phyloP scores from a whole-genome alignment of 2,329 filamentous ascomycete genomes.

The Tolypocladium nubicola region DNA sequence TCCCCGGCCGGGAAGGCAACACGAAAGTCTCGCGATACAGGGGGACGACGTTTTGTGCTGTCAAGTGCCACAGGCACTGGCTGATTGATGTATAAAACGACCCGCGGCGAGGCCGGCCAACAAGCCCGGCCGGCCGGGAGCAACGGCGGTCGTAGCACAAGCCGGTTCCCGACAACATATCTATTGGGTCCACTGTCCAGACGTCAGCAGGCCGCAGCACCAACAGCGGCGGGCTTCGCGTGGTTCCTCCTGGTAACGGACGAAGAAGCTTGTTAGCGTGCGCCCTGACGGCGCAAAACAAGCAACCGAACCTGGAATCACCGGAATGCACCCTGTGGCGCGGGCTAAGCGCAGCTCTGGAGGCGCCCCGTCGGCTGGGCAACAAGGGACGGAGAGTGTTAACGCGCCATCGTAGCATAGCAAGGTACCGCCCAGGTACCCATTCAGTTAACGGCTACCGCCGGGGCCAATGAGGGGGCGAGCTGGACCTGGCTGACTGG shows the following conservation, averaged over 20 bases:
- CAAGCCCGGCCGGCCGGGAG: too few relatives aligned
- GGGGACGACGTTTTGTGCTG: not conserved
- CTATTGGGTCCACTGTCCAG: too few relatives aligned
- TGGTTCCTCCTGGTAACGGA: not conserved
- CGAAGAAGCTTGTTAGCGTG: not conserved
- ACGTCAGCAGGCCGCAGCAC: too few relatives aligned
- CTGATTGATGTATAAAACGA: too few relatives aligned
- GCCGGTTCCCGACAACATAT: too few relatives aligned
- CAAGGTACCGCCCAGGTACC: not conserved
- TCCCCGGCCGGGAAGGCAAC: too few relatives aligned
- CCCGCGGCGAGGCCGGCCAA: too few relatives aligned
- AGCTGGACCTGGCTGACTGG: not conserved
- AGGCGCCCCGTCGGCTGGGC: not conserved
- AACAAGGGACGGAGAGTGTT: not conserved
- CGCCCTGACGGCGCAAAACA: not conserved
- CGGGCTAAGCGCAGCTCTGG: not conserved
- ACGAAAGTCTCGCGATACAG: not conserved
- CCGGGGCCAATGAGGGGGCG: not conserved
- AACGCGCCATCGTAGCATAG: not conserved
- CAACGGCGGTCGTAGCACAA: too few relatives aligned
- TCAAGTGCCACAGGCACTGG: not conserved
- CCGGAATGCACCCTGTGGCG: not conserved
- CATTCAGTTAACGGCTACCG: not conserved
- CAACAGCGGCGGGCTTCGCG: not conserved
- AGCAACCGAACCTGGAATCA: not conserved